phyloP scores from a whole-genome alignment of 352 stramenopile species.

The Phytophthora lateralis region DNA sequence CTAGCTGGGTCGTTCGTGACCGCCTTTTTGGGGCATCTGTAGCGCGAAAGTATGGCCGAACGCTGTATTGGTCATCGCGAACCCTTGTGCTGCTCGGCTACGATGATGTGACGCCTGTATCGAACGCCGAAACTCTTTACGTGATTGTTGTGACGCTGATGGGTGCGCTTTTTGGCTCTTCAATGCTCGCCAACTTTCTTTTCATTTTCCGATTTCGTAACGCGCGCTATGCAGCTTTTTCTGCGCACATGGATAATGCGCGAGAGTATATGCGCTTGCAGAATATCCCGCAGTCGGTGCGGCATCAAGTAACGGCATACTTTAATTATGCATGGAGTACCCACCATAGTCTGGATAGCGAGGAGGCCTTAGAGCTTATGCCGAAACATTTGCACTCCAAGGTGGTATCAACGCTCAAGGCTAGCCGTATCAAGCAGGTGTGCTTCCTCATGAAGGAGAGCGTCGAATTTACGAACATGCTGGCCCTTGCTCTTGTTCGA shows the following conservation, averaged over 20 bases:
- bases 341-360: slow-evolving; percentile 61
- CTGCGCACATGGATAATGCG: slow-evolving; percentile 67
- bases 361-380: slow-evolving; percentile 57
- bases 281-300: slow-evolving; percentile 51
- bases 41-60: slow-evolving; percentile 54
- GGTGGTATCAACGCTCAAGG: slow-evolving; percentile 64
- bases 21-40: slow-evolving; percentile 46
- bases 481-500: slow-evolving; percentile 55
- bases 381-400: slow-evolving; percentile 67
- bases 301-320: slow-evolving; percentile 60
- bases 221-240: slow-evolving; percentile 49
- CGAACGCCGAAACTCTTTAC: slow-evolving; percentile 58
- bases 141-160: slow-evolving; percentile 47
- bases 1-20: slow-evolving; percentile 68
- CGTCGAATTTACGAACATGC: slow-evolving; percentile 66
- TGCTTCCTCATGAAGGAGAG: slow-evolving; percentile 74
- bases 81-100: slow-evolving; percentile 71
- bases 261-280: slow-evolving; percentile 74
- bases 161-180: slow-evolving; percentile 61
- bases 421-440: slow-evolving; percentile 67
- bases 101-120: slow-evolving; percentile 72
- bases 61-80: slow-evolving; percentile 62
- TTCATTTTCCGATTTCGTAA: slow-evolving; percentile 77
- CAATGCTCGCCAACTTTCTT: slow-evolving; percentile 62
- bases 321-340: slow-evolving; percentile 70